A percentile compares a stretch with the other conserved stretches of the same genome.
Evolutionary conservation across 192 early-diverging fungal species (phyloP).

Genomic region (Entomortierella beljakovae): DNA sequence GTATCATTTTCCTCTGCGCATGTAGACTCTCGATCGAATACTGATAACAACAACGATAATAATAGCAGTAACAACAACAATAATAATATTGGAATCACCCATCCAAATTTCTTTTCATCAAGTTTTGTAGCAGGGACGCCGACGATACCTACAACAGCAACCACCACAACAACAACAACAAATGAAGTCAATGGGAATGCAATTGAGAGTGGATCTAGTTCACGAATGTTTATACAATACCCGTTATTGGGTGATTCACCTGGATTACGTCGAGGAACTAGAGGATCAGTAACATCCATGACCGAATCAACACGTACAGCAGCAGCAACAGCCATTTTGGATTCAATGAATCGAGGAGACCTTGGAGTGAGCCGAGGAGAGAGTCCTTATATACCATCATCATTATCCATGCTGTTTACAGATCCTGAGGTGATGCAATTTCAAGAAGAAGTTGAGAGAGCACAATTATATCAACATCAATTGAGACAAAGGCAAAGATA

Average conservation of each 20-base stretch:
- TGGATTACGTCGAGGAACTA: neutral
- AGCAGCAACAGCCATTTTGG: constrained; percentile 29
- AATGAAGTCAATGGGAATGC: neutral
- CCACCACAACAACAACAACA: constrained; percentile 1
- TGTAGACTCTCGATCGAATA: neutral
- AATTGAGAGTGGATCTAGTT: neutral
- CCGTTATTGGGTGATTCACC: neutral
- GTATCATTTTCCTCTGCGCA: neutral
- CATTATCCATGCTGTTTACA: constrained; percentile 45
- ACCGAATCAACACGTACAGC: constrained; percentile 35
- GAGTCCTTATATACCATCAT: constrained; percentile 50
- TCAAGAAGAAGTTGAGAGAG: constrained; percentile 21
- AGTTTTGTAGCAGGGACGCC: neutral
- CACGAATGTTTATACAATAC: constrained; percentile 1
- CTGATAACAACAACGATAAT: neutral
- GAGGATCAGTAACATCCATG: neutral
- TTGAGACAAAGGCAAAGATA: constrained; percentile 5
- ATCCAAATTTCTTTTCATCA: neutral
- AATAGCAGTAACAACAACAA: neutral
- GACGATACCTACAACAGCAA: neutral
- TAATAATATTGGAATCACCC: neutral
- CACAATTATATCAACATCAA: constrained; percentile 9
- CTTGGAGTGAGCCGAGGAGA: constrained; percentile 5
- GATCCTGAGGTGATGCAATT: constrained; percentile 46
- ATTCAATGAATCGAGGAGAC: constrained; percentile 12